A percentile compares a stretch with the other conserved stretches of the same genome.
phyloP scores from a whole-genome alignment of 169 alveolate genomes.

The Ichthyophthirius multifiliis region DNA sequence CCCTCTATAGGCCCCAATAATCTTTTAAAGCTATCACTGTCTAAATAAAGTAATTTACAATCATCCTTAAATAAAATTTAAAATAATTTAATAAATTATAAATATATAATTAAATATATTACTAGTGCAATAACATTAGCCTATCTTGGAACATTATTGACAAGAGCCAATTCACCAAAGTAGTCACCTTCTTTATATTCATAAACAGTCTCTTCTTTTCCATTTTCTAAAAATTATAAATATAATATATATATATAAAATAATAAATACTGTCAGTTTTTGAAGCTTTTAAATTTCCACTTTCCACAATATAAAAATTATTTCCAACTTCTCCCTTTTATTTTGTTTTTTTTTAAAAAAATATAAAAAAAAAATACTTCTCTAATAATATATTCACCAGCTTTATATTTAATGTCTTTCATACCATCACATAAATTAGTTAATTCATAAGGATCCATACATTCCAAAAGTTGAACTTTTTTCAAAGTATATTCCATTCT shows the following conservation, averaged over 20 bases:
- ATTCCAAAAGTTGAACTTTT: slow-evolving; percentile 37
- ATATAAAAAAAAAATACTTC: neutral
- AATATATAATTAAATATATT: neutral
- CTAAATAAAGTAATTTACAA: slow-evolving; percentile 39
- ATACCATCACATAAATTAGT: slow-evolving; percentile 47
- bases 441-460: slow-evolving; percentile 53
- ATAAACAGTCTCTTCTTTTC: neutral
- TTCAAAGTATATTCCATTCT: slow-evolving; percentile 45
- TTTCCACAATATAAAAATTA: neutral
- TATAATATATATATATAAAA: neutral
- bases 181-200: slow-evolving; percentile 4
- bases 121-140: slow-evolving; percentile 91
- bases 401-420: neutral
- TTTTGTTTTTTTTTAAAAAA: neutral
- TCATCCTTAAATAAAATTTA: no score
- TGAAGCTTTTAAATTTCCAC: neutral
- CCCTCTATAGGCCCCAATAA: slow-evolving; percentile 60
- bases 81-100: neutral
- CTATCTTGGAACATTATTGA: slow-evolving; percentile 94
- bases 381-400: neutral
- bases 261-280: neutral
- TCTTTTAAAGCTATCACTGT: slow-evolving; percentile 52
- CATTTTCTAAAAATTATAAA: neutral
- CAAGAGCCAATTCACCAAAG: slow-evolving; percentile 16
- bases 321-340: neutral